phyloP scores from a whole-genome alignment of 805 yeast genomes.

The Candida alai region DNA sequence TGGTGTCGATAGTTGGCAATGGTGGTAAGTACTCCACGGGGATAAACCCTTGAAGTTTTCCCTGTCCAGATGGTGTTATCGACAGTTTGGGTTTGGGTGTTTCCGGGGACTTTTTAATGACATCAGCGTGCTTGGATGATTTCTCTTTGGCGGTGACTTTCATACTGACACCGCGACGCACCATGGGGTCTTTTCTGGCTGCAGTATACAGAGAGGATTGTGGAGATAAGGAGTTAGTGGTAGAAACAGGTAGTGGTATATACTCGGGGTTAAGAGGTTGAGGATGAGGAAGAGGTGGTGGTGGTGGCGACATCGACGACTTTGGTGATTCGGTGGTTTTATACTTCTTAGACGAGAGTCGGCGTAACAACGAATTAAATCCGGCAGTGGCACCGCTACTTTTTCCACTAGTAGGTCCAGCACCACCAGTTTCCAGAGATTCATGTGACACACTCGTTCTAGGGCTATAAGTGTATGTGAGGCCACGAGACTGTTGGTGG shows the following conservation, averaged over 20 bases:
- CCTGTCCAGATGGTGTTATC: slow-evolving; percentile 14
- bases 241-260: slow-evolving; percentile 12
- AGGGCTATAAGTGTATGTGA: slow-evolving; percentile 25
- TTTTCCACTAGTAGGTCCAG: slow-evolving; percentile 30
- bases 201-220: slow-evolving; percentile 7
- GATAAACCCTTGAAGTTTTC: slow-evolving; percentile 34
- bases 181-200: slow-evolving; percentile 35
- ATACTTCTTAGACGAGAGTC: slow-evolving; percentile 31
- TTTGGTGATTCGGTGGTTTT: slow-evolving; percentile 14
- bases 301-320: slow-evolving; percentile 6
- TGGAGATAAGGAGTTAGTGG: slow-evolving; percentile 13
- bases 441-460: slow-evolving; percentile 14
- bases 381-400: slow-evolving; percentile 16
- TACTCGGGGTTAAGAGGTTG: too few species aligned
- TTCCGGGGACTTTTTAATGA: slow-evolving; percentile 1
- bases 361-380: slow-evolving; percentile 34
- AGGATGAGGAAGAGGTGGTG: not conserved
- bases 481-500: too few species aligned
- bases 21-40: slow-evolving; percentile 44
- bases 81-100: slow-evolving; percentile 16
- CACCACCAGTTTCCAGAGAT: slow-evolving; percentile 17
- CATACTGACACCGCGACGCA: slow-evolving; percentile 60
- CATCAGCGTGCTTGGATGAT: slow-evolving; percentile 14
- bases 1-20: slow-evolving; percentile 37
- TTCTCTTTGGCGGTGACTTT: slow-evolving; percentile 57